Conservation (phyloP, 129 eudicot genomes). For the Lonicera japonica region DNA sequence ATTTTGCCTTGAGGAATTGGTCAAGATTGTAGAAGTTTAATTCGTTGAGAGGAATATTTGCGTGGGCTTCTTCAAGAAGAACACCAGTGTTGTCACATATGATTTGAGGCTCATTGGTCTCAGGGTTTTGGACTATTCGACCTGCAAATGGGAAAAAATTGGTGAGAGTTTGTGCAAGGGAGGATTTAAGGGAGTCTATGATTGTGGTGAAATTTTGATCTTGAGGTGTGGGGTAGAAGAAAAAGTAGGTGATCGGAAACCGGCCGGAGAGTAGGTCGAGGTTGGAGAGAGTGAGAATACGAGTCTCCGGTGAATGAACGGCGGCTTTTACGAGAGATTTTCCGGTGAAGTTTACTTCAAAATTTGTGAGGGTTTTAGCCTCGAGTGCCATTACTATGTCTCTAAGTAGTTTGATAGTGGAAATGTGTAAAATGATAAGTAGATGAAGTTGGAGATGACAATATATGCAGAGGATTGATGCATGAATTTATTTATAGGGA, state of each 20-base stretch:
- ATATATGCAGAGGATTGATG: background rate
- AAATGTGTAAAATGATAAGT: background rate
- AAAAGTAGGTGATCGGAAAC: constrained; percentile 24
- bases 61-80: constrained; percentile 14
- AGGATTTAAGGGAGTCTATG: constrained; percentile 3
- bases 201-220: background rate
- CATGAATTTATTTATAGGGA: too few species aligned
- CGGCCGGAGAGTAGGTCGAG: constrained; percentile 27
- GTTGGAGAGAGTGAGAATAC: constrained; percentile 14
- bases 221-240: constrained; percentile 4
- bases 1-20: constrained; percentile 12
- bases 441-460: background rate
- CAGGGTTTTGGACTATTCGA: constrained; percentile 7
- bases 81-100: constrained; percentile 23
- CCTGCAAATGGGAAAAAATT: constrained; percentile 23
- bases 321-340: constrained; percentile 18
- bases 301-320: background rate
- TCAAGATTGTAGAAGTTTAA: constrained; percentile 18
- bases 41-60: constrained; percentile 19
- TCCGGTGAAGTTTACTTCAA: constrained; percentile 9
- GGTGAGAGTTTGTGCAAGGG: constrained; percentile 14
- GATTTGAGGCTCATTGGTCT: constrained; percentile 22
- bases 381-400: constrained; percentile 7
- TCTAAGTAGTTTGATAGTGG: background rate
- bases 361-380: background rate